A percentile compares a stretch with the other conserved stretches of the same genome.
Conservation (phyloP, 177 flowering plant genomes). For the Vitis hybrid region DNA sequence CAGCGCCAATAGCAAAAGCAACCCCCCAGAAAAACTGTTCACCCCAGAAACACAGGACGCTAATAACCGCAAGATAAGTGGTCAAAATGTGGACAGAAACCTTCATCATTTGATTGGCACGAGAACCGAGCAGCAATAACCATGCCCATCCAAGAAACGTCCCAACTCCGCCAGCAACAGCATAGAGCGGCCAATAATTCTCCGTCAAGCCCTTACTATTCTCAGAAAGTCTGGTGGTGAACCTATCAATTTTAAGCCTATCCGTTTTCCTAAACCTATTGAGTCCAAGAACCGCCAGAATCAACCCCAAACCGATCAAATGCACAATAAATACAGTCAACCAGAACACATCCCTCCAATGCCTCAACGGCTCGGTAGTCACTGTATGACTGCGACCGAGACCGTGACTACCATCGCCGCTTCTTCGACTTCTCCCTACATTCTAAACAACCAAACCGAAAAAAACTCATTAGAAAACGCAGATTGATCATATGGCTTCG, state of each 20-base stretch:
- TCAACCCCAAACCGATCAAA: constrained; percentile 60
- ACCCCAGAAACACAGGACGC: constrained; percentile 88
- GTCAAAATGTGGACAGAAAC: constrained; percentile 87
- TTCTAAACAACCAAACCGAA: constrained; percentile 22
- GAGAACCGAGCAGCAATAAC: constrained; percentile 80
- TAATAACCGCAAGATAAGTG: constrained; percentile 85
- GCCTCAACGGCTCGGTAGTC: constrained; percentile 49
- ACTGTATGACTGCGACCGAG: constrained; percentile 13
- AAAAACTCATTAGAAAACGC: background rate
- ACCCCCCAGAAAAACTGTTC: constrained; percentile 86
- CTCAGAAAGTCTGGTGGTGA: constrained; percentile 39
- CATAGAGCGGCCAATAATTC: constrained; percentile 85
- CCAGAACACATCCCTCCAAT: constrained; percentile 96
- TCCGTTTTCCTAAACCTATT: constrained; percentile 75
- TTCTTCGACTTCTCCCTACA: constrained; percentile 39
- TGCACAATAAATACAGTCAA: constrained; percentile 65
- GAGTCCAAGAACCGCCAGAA: constrained; percentile 70
- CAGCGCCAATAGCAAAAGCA: constrained; percentile 76
- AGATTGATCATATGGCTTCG: background rate
- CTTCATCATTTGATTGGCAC: constrained; percentile 84
- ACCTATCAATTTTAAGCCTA: constrained; percentile 74
- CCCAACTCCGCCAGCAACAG: constrained; percentile 80
- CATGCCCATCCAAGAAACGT: constrained; percentile 75
- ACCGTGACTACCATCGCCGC: constrained; percentile 20
- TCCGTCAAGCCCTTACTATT: constrained; percentile 64